Conservation (phyloP, 345 rosid genomes). For the rapeseed (Brassica napus) region DNA sequence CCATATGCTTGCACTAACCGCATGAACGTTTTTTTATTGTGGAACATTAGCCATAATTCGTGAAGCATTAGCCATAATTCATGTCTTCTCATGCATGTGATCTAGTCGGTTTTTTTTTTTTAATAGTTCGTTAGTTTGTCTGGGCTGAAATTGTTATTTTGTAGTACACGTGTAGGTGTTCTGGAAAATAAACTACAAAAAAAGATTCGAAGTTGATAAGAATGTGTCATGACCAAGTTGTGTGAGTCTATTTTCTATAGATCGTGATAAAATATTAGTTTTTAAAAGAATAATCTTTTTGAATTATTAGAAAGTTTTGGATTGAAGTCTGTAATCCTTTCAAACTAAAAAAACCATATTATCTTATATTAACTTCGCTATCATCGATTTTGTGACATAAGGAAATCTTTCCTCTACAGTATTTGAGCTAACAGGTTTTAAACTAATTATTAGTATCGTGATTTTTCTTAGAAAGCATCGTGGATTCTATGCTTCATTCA, state of each 20-base stretch:
- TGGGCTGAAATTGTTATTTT: conserved; percentile 4
- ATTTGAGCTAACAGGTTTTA: no score
- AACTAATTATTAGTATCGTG: not conserved
- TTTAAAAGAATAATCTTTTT: no score
- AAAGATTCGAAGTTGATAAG: conserved; percentile 24
- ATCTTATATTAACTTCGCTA: not conserved
- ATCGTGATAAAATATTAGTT: conserved; percentile 4
- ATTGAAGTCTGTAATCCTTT: no score
- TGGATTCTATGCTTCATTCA: not conserved
- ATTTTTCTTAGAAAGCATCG: not conserved
- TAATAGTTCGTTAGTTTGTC: conserved; percentile 10
- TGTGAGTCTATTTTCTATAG: conserved; percentile 7
- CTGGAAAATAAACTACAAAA: conserved; percentile 8
- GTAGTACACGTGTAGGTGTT: conserved; percentile 32
- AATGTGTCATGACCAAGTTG: conserved; percentile 15
- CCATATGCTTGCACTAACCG: conserved; percentile 2
- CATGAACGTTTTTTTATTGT: not conserved
- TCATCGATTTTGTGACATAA: no score
- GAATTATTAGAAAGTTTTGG: no score
- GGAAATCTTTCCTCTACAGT: no score
- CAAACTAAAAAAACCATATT: not conserved
- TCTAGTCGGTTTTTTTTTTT: conserved; percentile 12
- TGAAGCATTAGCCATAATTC: not conserved
- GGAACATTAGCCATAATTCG: not conserved
- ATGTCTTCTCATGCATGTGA: conserved; percentile 30